Evolutionary conservation across 2,329 filamentous ascomycete species (phyloP).

Genomic region (Cercospora berteroae): DNA sequence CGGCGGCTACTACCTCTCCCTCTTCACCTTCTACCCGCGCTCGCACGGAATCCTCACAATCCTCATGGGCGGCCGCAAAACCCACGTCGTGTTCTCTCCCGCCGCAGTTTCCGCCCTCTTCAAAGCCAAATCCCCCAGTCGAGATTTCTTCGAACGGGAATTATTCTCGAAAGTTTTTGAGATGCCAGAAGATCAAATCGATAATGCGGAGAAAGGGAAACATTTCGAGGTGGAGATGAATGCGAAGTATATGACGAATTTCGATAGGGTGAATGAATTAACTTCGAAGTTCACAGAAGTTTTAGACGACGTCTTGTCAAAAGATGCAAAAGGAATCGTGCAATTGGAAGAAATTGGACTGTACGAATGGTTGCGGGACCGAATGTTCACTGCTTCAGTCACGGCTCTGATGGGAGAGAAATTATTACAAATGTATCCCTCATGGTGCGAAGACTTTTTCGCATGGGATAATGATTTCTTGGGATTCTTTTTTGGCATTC

Average conservation of each 20-base stretch:
- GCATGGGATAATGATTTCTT: conserved; percentile 34
- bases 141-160: conserved; percentile 33
- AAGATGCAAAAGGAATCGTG: conserved; percentile 26
- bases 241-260: conserved; percentile 30
- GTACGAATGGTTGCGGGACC: conserved; percentile 34
- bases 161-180: conserved; percentile 29
- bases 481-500: conserved; percentile 34
- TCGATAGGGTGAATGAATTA: conserved; percentile 36
- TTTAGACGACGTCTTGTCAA: conserved; percentile 24
- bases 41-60: conserved; percentile 32
- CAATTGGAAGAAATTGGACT: conserved; percentile 27
- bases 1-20: conserved; percentile 28
- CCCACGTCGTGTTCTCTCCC: conserved; percentile 31
- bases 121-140: conserved; percentile 25
- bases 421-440: conserved; percentile 34
- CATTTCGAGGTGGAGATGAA: conserved; percentile 32
- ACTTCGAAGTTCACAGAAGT: conserved; percentile 29
- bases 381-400: conserved; percentile 35
- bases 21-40: conserved; percentile 33
- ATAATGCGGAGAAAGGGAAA: conserved; percentile 26
- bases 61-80: conserved; percentile 31
- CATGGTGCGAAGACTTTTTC: conserved; percentile 34
- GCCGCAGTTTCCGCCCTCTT: conserved; percentile 33
- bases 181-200: conserved; percentile 27
- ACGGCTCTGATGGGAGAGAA: conserved; percentile 34